Evolutionary conservation across 768 basidiomycete species (phyloP), one percentile per base, ranked within the genome.

Genomic region (Auricularia sp.): DNA sequence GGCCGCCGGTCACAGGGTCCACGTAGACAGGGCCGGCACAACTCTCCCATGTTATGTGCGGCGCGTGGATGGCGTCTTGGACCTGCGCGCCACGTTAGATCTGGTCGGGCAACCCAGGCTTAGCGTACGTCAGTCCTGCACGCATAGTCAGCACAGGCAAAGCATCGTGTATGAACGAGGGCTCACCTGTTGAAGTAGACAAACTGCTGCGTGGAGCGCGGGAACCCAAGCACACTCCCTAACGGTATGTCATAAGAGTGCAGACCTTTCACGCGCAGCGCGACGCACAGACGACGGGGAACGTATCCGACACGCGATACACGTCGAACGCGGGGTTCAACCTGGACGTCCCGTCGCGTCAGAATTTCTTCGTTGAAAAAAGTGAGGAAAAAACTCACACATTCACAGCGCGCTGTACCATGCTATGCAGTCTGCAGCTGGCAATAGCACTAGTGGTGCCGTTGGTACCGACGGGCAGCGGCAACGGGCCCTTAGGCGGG

Each of bases 271-370:
- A 35, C 59, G 21, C 6, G 16, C 39, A 21, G 33, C 10, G 56
- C 59, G 8, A 71, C 74, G 67, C 63, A 80, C 80, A 81, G 18
- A 80, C 70, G 65, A 77, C 79, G 3, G 80, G 81, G 71, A 74
- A 81, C 5, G 82, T 83, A 67, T 85, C 83, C 12, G 82, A 80
- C 7, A 85, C 80, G 0, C 83, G 77, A 67, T 84, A 84, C 12
- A 82, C 77, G 68, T 84, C 76, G 63, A 84, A 85, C 1, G 77
- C 83, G 3, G 84, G 83, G 67, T 85, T 85, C 43, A 84, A 71
- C 12, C 82, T 83, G 61, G 43, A 53, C 29, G 16, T 29, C 3
- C 29, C 29, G 3, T 29, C 29, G 29, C 29, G 29, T 29, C 29
- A 29, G 29, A 2, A 29, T 29, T 2, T 2, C 29, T 29, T 29